Percentiles rank a stretch among this genome's conserved stretches.
These are phyloP conservation scores for Cocos nucifera DNA, from an alignment of 176 grass and related monocot species.

Conservation along the genomic window DNA sequence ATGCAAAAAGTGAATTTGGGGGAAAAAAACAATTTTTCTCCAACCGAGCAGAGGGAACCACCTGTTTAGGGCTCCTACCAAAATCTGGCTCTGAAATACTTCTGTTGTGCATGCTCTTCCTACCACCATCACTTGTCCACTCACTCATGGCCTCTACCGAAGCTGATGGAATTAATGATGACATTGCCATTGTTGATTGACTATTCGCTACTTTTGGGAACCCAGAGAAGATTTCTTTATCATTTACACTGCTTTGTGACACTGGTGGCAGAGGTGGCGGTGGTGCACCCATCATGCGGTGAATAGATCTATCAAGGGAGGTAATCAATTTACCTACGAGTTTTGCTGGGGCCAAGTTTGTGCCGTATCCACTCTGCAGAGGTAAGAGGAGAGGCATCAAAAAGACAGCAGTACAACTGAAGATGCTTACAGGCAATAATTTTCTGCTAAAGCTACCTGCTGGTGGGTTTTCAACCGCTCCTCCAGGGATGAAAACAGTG, in stretches of 20 bases:
- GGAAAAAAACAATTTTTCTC: conserved; percentile 9
- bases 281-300: conserved; percentile 87
- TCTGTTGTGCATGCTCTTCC: conserved; percentile 58
- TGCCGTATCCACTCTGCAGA: conserved; percentile 72
- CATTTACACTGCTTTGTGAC: conserved; percentile 41
- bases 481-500: conserved; percentile 71
- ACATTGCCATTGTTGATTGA: background rate
- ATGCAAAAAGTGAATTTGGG: too few species aligned
- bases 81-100: conserved; percentile 98
- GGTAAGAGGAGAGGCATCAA: background rate
- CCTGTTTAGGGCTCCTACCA: conserved; percentile 76
- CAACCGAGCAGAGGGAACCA: conserved; percentile 8
- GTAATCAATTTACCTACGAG: conserved; percentile 86
- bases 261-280: conserved; percentile 57
- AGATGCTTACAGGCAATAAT: background rate
- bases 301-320: conserved; percentile 75
- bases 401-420: conserved; percentile 1
- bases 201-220: conserved; percentile 44
- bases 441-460: conserved; percentile 35
- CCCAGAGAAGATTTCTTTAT: conserved; percentile 41
- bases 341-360: conserved; percentile 73
- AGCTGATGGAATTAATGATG: conserved; percentile 5
- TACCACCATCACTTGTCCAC: conserved; percentile 42
- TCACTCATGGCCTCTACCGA: conserved; percentile 70
- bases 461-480: conserved; percentile 85